phyloP scores from a whole-genome alignment of 2,329 filamentous ascomycete species.

The Curvularia sp. region DNA sequence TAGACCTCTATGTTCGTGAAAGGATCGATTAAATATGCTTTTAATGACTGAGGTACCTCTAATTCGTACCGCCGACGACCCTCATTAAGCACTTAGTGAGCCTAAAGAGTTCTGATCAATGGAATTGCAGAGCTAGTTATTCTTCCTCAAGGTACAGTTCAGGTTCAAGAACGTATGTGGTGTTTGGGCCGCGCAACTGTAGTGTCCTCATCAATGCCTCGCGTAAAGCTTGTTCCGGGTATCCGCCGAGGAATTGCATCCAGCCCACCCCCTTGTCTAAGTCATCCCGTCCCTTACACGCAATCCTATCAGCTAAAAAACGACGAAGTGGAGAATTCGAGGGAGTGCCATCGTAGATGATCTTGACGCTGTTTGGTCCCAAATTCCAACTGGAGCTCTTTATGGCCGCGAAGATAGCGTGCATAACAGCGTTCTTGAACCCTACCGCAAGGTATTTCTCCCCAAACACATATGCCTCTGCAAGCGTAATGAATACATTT shows the following conservation, averaged over 20 bases:
- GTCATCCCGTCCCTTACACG: fast-evolving
- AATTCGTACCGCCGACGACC: too few relatives aligned
- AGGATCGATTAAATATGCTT: too few relatives aligned
- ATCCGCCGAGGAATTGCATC: background rate
- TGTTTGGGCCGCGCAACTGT: too few relatives aligned
- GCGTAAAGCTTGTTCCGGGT: background rate
- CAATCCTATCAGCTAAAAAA: fast-evolving
- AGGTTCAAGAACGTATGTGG: too few relatives aligned
- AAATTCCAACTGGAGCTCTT: fast-evolving
- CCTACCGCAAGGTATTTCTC: fast-evolving
- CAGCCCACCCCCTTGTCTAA: background rate
- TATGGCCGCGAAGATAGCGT: fast-evolving
- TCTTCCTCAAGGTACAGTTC: too few relatives aligned
- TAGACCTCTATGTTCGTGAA: too few relatives aligned
- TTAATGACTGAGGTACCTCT: too few relatives aligned
- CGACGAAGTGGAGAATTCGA: background rate
- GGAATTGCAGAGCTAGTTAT: too few relatives aligned
- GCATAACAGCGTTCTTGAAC: background rate
- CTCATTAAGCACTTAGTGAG: too few relatives aligned
- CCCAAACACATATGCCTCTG: background rate
- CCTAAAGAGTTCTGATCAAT: too few relatives aligned
- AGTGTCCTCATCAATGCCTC: too few relatives aligned
- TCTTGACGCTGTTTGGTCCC: background rate
- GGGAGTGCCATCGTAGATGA: background rate
- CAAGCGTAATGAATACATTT: background rate